Base-by-base conservation (phyloP, 257 asterid species). In the Cordia subcordata region DNA sequence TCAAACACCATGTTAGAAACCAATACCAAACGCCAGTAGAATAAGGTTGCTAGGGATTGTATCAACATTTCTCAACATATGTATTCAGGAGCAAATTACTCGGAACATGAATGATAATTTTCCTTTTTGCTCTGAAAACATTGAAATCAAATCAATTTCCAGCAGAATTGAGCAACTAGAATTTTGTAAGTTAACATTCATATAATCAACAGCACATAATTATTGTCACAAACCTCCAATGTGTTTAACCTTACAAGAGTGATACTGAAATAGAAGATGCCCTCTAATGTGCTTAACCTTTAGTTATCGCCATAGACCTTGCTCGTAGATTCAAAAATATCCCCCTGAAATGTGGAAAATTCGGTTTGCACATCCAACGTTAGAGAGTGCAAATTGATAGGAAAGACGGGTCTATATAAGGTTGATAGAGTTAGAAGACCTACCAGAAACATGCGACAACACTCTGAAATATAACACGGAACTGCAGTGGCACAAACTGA, bases 401-500 rank as follows among this genome's bases (percentile, higher is more conserved):
- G 37, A 21, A 27, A 27, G 35, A 27, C 35, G 4, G 6, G 35
- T 27, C 3, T 27, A 6, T 6, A 42, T 42, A 42, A 42, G 10
- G 15, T 42, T 42, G 14, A 42, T 3, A 42, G 9, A 47, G 57
- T 22, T 40, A 15, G 20, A 8, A 42, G 32, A 19, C 71, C 20
- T 82, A 93, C 99, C 99, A 93, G 87, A 73, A 76, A 72, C 87
- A 89, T 61, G 96, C 96, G 12, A 93, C 72, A 11, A 71, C 47
- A 54, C 97, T 93, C 5, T 86, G 97, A 71, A 93, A 75, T 58
- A 93, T 66, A 19, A 93, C 99, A 13, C 97, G 90, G 58, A 89
- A 76, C 80, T 93, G 97, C 68, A 93, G 82, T 0, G 97, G 97
- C 57, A 93, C 76, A 47, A 80, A 93, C 70, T 72, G 94, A 74